phyloP scores from a whole-genome alignment of 2,329 filamentous ascomycete species.

The Cladosporium velox region DNA sequence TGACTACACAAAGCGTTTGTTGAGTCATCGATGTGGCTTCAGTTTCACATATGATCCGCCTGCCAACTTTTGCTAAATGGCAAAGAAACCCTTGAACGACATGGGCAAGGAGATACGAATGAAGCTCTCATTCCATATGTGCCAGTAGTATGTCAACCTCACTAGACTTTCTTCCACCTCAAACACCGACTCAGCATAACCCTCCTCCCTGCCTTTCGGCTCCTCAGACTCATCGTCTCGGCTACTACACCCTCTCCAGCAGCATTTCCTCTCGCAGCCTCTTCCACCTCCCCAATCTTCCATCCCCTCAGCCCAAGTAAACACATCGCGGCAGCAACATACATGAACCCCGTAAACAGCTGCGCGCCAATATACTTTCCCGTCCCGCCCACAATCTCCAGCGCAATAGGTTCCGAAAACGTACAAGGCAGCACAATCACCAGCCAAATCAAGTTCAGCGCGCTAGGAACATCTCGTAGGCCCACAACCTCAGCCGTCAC shows the following conservation, averaged over 20 bases:
- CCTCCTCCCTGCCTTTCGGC: slow-evolving; percentile 28
- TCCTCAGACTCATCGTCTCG: slow-evolving; percentile 25
- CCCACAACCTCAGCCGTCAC: slow-evolving; percentile 75
- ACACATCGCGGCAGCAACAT: slow-evolving; percentile 57
- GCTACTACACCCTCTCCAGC: slow-evolving; percentile 22
- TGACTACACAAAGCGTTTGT: background rate
- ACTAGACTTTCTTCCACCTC: slow-evolving; percentile 38
- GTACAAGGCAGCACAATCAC: slow-evolving; percentile 70
- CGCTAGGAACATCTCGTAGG: slow-evolving; percentile 66
- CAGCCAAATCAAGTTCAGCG: slow-evolving; percentile 71
- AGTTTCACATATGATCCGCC: background rate
- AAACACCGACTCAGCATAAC: slow-evolving; percentile 32
- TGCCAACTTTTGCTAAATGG: background rate
- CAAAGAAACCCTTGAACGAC: background rate
- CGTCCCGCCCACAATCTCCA: slow-evolving; percentile 54
- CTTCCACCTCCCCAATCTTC: slow-evolving; percentile 60
- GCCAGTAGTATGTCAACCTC: background rate
- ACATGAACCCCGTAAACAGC: slow-evolving; percentile 63
- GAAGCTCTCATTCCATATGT: background rate
- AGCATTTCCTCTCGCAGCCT: slow-evolving; percentile 38
- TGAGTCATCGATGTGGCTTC: background rate
- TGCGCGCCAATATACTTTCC: slow-evolving; percentile 60
- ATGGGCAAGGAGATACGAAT: background rate
- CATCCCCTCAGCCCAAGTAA: slow-evolving; percentile 59
- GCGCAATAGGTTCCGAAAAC: slow-evolving; percentile 59